phyloP scores from a whole-genome alignment of 2,329 filamentous ascomycete species.

The Colletotrichum destructivum region DNA sequence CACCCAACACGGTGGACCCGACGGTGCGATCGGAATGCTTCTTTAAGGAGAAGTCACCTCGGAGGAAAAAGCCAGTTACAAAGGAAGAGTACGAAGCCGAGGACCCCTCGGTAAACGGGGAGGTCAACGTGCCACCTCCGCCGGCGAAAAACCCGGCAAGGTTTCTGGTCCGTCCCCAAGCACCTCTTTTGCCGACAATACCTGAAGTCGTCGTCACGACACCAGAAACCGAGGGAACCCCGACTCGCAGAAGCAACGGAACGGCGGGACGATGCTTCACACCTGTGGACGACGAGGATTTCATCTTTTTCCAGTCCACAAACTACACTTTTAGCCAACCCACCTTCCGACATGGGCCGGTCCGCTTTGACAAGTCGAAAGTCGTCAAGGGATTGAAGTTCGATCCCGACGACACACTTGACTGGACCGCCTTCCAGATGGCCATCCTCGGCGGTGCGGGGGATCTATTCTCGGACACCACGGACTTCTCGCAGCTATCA shows the following conservation, averaged over 20 bases:
- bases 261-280: slow-evolving; percentile 38
- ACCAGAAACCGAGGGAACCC: slow-evolving; percentile 25
- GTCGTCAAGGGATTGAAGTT: slow-evolving; percentile 55
- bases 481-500: slow-evolving; percentile 55
- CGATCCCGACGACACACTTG: slow-evolving; percentile 65
- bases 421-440: slow-evolving; percentile 78
- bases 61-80: slow-evolving; percentile 3
- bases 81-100: slow-evolving; percentile 33
- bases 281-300: slow-evolving; percentile 59
- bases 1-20: slow-evolving; percentile 45
- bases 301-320: slow-evolving; percentile 64
- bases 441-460: slow-evolving; percentile 72
- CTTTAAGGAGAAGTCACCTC: slow-evolving; percentile 39
- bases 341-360: slow-evolving; percentile 68
- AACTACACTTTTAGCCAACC: slow-evolving; percentile 66
- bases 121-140: slow-evolving; percentile 48
- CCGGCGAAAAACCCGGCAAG: slow-evolving; percentile 50
- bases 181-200: slow-evolving; percentile 56
- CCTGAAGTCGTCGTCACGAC: slow-evolving; percentile 54
- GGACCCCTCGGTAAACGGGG: slow-evolving; percentile 1
- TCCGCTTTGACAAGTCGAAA: slow-evolving; percentile 66
- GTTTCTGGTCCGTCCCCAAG: slow-evolving; percentile 34
- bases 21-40: slow-evolving; percentile 47
- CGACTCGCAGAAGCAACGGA: slow-evolving; percentile 19
- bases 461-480: slow-evolving; percentile 63